Conservation (phyloP, 176 grass and related monocot genomes). For the Themeda triandra region DNA sequence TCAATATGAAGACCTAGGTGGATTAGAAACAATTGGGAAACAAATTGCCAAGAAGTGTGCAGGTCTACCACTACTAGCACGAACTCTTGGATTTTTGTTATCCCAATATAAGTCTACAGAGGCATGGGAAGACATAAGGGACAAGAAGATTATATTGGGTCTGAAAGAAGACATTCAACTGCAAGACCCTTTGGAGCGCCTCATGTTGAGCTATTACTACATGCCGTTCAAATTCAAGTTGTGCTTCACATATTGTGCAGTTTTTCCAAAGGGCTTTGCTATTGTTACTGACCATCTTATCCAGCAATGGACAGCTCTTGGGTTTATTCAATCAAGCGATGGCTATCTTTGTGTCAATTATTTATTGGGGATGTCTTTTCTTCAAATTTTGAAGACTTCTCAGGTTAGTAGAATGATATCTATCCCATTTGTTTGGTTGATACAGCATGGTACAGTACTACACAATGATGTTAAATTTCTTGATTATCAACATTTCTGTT, state of each 20-base stretch:
- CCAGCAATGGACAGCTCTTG: constrained; percentile 53
- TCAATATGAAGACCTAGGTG: neutral
- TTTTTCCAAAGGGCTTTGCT: constrained; percentile 41
- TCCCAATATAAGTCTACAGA: neutral
- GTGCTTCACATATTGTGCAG: constrained; percentile 53
- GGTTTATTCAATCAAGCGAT: constrained; percentile 12
- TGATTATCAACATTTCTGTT: too few relatives aligned
- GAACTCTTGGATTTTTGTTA: constrained; percentile 37
- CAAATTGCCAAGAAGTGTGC: constrained; percentile 30
- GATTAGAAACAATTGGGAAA: constrained; percentile 8
- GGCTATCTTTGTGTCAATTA: constrained; percentile 19
- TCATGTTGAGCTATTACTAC: constrained; percentile 47
- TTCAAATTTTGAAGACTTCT: constrained; percentile 18
- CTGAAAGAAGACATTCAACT: neutral
- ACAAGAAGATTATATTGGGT: neutral
- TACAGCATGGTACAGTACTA: neutral
- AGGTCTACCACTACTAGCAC: constrained; percentile 39
- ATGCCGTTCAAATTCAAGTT: constrained; percentile 29
- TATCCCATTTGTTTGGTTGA: neutral
- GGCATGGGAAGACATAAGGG: constrained; percentile 35
- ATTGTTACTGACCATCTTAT: constrained; percentile 34
- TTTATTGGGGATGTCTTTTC: constrained; percentile 49
- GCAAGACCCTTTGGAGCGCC: constrained; percentile 13
- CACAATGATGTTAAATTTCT: too few relatives aligned
- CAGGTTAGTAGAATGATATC: neutral